Evolutionary conservation across 2,329 filamentous ascomycete genomes (phyloP), one percentile per base, ranked within the genome.

Genomic region (Penicillium psychrosexuale): DNA sequence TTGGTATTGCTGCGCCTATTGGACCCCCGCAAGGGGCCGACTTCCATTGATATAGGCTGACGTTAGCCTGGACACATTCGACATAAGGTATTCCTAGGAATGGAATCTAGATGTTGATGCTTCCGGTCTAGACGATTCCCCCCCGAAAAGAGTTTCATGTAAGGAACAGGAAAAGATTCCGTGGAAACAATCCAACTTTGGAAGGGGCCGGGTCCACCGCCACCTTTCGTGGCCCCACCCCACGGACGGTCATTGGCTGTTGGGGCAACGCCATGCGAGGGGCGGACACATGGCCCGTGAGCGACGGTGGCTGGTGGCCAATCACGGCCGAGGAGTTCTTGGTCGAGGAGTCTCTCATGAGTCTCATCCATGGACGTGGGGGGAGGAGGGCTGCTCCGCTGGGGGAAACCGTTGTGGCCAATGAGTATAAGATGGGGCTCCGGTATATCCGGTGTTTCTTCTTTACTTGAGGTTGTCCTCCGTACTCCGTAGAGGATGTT

Each of bases 221-320:
- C 63, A 60, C 56, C 28, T 42, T 42, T 33, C 55, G 54, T 47
- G 54, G 47, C 58, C 51, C 62, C 63, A 62, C 56, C 27, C 5
- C 8, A 0, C 3, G 2, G 38, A 39, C n/a, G 52, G 43, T 59
- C 37, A 65, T 65, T 65, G 62, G 62, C 40, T 31, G 46, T 45
- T 47, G 12, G 31, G 45, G 27, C 22, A 1, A 62, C 59, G 58
- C 62, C 62, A 65, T 64, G 61, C 62, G 62, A 65, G 62, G 62
- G 62, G 61, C 53, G 61, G 61, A 62, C 56, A 62, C 61, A 63
- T 65, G 62, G 62, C 57, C 62, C 58, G 60, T 62, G 60, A 56
- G 48, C 51, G 40, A 22, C 38, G 36, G 19, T 27, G 22, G 19
- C n/a, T 5, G 12, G 8, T 11, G 36, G 11, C 62, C 62, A 64